Base-by-base conservation (phyloP, 2,329 filamentous ascomycete species). In the Lecanoromycetidae sp. region DNA sequence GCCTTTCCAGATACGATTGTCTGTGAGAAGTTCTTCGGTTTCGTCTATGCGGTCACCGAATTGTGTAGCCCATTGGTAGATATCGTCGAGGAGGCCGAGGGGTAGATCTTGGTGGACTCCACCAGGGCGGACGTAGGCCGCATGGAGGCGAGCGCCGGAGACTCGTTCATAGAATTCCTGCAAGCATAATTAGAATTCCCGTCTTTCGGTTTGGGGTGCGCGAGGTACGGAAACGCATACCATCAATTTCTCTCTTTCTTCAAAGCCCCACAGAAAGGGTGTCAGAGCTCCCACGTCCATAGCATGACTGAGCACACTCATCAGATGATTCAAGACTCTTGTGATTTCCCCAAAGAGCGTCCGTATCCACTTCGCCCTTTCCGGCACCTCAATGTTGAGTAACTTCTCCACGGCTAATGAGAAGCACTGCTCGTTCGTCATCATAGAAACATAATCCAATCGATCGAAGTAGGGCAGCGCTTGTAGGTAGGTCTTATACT, bases 81-180 rank as follows among this genome's bases (percentile, higher is more conserved):
- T 98, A 63, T 98, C 91, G 64, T 98, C 93, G 42, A 98, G 80
- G 37, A 98, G 80, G 56, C 91, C 91, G 51, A 94, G 62, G 25
- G 91, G 91, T 37, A 98, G 76, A 71, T 98, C 91, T 69, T 96
- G 88, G 61, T 87, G 86, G 47, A 98, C 91, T 69, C 91, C 91
- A 60, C 91, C 91, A 39, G 91, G 91, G 58, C 91, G 86, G 59
- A 98, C 84, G 65, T 98, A 98, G 59, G 91, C 91, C 51, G 91
- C 85, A 71, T 98, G 91, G 44, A 98, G 79, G 74, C 91, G 91
- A 57, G 91, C 91, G 64, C 91, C 91, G 33, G 91, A 98, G 50
- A 98, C 93, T 72, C 91, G 87, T 70, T 98, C 91, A 66, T 98
- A 98, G 72, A 98, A 98, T 80, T 98, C 91, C 90, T 96, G 56